A percentile compares a stretch with the other conserved stretches of the same genome.
These are phyloP conservation scores for Glycyrrhiza uralensis DNA, from an alignment of 306 rosid genomes.

Conservation along the genomic window DNA sequence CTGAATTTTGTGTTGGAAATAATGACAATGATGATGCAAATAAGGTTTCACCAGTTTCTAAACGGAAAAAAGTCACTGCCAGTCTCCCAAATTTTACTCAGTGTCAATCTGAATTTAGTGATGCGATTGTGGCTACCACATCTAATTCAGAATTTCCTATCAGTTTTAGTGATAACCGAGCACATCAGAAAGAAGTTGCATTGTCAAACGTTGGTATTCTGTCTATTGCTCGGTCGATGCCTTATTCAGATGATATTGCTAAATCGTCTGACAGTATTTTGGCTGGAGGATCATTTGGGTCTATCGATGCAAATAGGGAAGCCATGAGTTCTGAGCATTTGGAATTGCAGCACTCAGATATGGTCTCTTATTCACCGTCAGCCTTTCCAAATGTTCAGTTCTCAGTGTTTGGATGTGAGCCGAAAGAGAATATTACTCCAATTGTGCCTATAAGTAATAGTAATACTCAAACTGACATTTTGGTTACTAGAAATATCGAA, in stretches of 20 bases:
- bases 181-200: slow-evolving; percentile 32
- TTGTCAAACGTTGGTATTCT: slow-evolving; percentile 29
- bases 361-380: too few species aligned
- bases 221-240: slow-evolving; percentile 28
- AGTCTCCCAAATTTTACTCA: slow-evolving; percentile 21
- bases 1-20: slow-evolving; percentile 27
- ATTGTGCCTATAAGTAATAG: slow-evolving; percentile 25
- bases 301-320: slow-evolving; percentile 32
- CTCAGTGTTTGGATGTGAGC: slow-evolving; percentile 32
- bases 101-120: slow-evolving; percentile 34
- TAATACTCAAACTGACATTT: slow-evolving; percentile 36
- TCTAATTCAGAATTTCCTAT: slow-evolving; percentile 38
- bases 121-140: slow-evolving; percentile 31
- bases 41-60: slow-evolving; percentile 31
- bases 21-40: slow-evolving; percentile 24
- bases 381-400: slow-evolving; percentile 33
- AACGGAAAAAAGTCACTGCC: slow-evolving; percentile 41
- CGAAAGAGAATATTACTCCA: slow-evolving; percentile 32
- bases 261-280: slow-evolving; percentile 28
- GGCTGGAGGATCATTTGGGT: slow-evolving; percentile 35
- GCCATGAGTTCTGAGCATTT: slow-evolving; percentile 26
- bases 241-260: slow-evolving; percentile 35
- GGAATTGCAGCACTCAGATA: slow-evolving; percentile 35
- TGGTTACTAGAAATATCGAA: slow-evolving; percentile 27
- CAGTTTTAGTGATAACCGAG: slow-evolving; percentile 32